These are phyloP conservation scores for Rhizopus stolonifer DNA, from an alignment of 371 early-diverging fungal genomes.

Conservation along the genomic window DNA sequence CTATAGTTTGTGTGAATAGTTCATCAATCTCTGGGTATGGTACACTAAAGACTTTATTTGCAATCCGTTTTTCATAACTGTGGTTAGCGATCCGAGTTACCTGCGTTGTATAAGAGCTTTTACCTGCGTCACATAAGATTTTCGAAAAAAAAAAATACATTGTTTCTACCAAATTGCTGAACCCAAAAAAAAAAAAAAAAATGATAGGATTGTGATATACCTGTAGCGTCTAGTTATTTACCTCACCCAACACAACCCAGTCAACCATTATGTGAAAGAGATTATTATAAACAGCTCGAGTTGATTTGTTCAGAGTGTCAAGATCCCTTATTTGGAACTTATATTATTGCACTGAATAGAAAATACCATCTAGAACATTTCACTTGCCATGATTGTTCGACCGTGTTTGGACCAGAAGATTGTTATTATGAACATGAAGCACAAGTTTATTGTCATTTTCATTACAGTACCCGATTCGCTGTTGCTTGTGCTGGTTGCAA, in stretches of 20 bases:
- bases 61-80: too few relatives aligned
- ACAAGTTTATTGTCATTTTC: constrained; percentile 91
- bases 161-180: too few relatives aligned
- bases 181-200: background rate
- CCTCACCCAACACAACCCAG: constrained; percentile 66
- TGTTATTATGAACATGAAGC: constrained; percentile 94
- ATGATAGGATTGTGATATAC: constrained; percentile 73
- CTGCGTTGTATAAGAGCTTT: too few relatives aligned
- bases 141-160: too few relatives aligned
- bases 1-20: too few relatives aligned
- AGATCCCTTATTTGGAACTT: constrained; percentile 84
- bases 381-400: constrained; percentile 89
- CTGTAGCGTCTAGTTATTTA: constrained; percentile 85
- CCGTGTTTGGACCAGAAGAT: constrained; percentile 92
- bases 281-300: constrained; percentile 83
- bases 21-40: too few relatives aligned
- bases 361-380: constrained; percentile 97
- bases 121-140: too few relatives aligned
- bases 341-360: constrained; percentile 87
- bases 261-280: constrained; percentile 80
- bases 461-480: constrained; percentile 89
- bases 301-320: constrained; percentile 91
- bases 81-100: too few relatives aligned
- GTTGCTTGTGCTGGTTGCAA: constrained; percentile 91
- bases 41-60: too few relatives aligned